Evolutionary conservation across 2,329 filamentous ascomycete genomes (phyloP).

Genomic region (Thielaviopsis populi): DNA sequence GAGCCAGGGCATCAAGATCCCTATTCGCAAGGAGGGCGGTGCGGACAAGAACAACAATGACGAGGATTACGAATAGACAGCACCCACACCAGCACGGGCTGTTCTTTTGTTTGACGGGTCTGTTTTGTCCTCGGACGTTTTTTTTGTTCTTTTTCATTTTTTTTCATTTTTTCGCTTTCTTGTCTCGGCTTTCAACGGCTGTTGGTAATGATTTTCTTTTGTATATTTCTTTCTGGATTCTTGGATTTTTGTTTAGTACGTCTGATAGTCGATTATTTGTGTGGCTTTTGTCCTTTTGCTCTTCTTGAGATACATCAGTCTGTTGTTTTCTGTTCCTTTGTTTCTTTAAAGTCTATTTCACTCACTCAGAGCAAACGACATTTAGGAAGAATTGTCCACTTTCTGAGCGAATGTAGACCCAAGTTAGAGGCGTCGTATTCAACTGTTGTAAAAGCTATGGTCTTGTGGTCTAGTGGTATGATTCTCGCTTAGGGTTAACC

Average conservation of each 20-base stretch:
- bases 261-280: background rate
- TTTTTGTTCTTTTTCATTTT: background rate
- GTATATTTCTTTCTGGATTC: background rate
- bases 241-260: background rate
- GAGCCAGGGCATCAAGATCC: constrained; percentile 88
- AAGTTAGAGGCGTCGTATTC: background rate
- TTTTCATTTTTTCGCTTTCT: background rate
- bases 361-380: no score
- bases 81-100: background rate
- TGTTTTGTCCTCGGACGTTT: background rate
- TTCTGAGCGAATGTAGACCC: no score
- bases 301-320: no score
- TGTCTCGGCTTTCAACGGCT: no score
- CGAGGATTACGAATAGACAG: constrained; percentile 31
- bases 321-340: no score
- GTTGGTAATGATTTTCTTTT: background rate
- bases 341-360: no score
- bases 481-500: constrained; percentile 52
- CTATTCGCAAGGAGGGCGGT: constrained; percentile 71
- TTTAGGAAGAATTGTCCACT: no score
- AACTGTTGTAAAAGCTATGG: constrained; percentile 17
- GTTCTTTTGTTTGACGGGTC: background rate
- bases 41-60: constrained; percentile 32
- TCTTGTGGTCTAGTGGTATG: constrained; percentile 52
- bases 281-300: no score